Percentiles rank a stretch among this genome's conserved stretches.
phyloP scores from a whole-genome alignment of 352 stramenopile species.

The Pythium brachiatum region DNA sequence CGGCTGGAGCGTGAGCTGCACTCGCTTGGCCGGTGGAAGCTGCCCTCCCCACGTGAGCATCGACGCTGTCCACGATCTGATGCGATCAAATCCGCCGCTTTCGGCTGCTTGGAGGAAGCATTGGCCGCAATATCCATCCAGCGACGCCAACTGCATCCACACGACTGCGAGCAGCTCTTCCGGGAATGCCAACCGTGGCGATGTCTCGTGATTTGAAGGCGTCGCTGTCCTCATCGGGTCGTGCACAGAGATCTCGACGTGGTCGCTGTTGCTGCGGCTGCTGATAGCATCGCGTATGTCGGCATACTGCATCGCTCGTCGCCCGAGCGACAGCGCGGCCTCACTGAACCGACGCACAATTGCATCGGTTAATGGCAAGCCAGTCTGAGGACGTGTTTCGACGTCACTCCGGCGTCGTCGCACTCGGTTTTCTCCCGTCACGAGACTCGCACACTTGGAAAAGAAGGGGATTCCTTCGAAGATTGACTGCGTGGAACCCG shows the following conservation, averaged over 20 bases:
- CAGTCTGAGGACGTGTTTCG: constrained; percentile 45
- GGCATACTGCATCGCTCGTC: constrained; percentile 54
- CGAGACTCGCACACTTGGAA: constrained; percentile 5
- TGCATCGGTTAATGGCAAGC: constrained; percentile 58
- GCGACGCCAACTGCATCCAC: constrained; percentile 78
- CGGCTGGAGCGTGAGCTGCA: constrained; percentile 40
- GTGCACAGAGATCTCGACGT: constrained; percentile 26
- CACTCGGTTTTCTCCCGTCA: constrained; percentile 10
- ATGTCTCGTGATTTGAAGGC: neutral
- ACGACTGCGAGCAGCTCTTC: constrained; percentile 71
- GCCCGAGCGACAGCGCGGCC: constrained; percentile 57
- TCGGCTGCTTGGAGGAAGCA: constrained; percentile 77
- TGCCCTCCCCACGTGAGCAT: constrained; percentile 71
- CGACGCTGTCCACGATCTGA: constrained; percentile 78
- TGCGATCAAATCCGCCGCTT: constrained; percentile 67
- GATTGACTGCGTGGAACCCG: neutral
- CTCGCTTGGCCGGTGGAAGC: constrained; percentile 34
- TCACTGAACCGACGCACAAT: constrained; percentile 65
- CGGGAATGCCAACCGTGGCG: constrained; percentile 35
- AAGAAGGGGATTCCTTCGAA: neutral
- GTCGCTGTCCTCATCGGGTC: constrained; percentile 9
- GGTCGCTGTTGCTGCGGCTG: neutral
- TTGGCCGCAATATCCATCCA: constrained; percentile 83
- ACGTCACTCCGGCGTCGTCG: constrained; percentile 48
- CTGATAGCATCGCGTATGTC: constrained; percentile 9